Conservation (phyloP, 2,329 filamentous ascomycete genomes). For the Xylariaceae sp. region DNA sequence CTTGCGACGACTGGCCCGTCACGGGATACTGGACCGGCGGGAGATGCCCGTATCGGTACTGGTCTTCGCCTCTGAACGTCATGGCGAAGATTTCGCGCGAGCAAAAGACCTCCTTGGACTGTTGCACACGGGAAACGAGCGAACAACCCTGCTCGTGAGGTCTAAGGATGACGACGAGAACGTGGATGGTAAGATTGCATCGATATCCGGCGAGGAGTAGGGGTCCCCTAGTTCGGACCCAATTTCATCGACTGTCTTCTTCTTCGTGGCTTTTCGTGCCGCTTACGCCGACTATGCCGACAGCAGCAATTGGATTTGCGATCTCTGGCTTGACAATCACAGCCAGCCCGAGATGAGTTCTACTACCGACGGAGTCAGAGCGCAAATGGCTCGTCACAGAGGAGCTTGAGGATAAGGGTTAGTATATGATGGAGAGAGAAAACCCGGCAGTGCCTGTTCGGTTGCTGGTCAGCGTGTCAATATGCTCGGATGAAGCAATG, state of each 20-base stretch:
- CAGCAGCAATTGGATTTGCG: slow-evolving; percentile 1
- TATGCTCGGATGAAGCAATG: background rate
- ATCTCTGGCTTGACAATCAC: background rate
- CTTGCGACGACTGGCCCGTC: slow-evolving; percentile 37
- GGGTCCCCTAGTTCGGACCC: slow-evolving; percentile 15
- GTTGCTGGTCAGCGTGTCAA: slow-evolving; percentile 1
- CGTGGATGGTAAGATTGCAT: slow-evolving; percentile 21
- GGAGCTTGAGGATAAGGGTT: background rate
- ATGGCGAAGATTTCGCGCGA: slow-evolving; percentile 35
- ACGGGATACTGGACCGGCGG: slow-evolving; percentile 61
- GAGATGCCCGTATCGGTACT: slow-evolving; percentile 60
- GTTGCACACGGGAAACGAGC: background rate
- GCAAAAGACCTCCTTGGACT: background rate
- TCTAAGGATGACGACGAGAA: slow-evolving; percentile 5
- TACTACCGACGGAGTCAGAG: background rate
- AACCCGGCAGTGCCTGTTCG: slow-evolving; percentile 2
- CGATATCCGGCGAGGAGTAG: slow-evolving; percentile 15
- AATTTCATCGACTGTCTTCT: slow-evolving; percentile 15
- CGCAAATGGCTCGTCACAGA: slow-evolving; percentile 7
- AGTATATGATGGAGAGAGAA: background rate
- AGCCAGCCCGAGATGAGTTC: background rate
- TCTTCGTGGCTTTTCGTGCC: background rate
- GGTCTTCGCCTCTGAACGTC: slow-evolving; percentile 60
- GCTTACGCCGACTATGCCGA: slow-evolving; percentile 13
- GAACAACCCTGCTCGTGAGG: slow-evolving; percentile 1